Conservation (phyloP, 108 stramenopile genomes). For the Skeletonema potamos region DNA sequence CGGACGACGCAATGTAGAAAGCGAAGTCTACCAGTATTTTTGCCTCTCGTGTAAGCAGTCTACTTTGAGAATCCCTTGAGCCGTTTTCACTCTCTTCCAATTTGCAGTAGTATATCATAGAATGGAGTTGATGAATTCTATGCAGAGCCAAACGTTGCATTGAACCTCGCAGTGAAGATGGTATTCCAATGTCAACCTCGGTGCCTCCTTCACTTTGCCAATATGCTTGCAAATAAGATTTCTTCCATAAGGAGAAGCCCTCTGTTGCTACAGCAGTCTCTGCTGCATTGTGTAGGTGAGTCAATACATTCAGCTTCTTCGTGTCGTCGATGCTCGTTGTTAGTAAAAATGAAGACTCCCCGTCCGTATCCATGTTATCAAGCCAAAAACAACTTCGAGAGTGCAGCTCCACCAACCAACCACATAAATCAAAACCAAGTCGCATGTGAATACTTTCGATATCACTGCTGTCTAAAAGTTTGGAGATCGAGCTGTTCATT, state of each 20-base stretch:
- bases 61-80: constrained; percentile 1
- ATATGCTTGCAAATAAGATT: constrained; percentile 5
- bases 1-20: constrained; percentile 26
- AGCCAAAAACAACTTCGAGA: constrained; percentile 50
- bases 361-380: constrained; percentile 14
- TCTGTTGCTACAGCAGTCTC: constrained; percentile 16
- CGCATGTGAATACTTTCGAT: background rate
- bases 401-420: constrained; percentile 47
- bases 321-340: constrained; percentile 8
- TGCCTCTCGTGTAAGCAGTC: constrained; percentile 25
- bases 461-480: constrained; percentile 6
- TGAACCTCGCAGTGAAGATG: constrained; percentile 16
- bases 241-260: constrained; percentile 26
- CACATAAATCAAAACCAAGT: constrained; percentile 36
- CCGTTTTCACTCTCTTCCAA: constrained; percentile 15
- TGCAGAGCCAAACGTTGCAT: constrained; percentile 38
- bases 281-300: constrained; percentile 19
- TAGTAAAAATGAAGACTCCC: constrained; percentile 21
- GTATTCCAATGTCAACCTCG: background rate
- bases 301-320: constrained; percentile 6
- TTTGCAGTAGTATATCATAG: constrained; percentile 48
- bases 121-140: constrained; percentile 50
- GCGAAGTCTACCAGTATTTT: constrained; percentile 42
- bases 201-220: constrained; percentile 1
- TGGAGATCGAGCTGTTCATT: constrained; percentile 20